phyloP scores from a whole-genome alignment of 1,284 basidiomycete species.

The Ustilago shanxiensis region DNA sequence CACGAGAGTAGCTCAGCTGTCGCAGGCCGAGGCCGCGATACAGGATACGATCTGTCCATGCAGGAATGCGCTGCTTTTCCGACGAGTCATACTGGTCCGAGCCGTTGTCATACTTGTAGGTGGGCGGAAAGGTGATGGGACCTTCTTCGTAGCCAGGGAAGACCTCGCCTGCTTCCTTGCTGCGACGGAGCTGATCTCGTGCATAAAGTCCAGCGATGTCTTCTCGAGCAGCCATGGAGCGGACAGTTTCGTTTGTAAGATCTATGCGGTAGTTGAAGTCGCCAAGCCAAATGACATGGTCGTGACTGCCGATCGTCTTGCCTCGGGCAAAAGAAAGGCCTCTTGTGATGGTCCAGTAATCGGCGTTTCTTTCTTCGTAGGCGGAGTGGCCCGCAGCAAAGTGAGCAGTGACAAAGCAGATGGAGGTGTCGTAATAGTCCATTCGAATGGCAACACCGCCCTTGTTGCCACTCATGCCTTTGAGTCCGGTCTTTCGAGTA shows the following conservation, averaged over 20 bases:
- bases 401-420: conserved; percentile 96
- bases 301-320: conserved; percentile 87
- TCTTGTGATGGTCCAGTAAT: conserved; percentile 87
- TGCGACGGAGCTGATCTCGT: conserved; percentile 75
- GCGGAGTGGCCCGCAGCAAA: conserved; percentile 93
- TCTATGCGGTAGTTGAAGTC: conserved; percentile 95
- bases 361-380: conserved; percentile 88
- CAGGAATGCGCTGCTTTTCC: conserved; percentile 95
- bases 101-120: conserved; percentile 83
- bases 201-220: conserved; percentile 81
- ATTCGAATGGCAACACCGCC: conserved; percentile 89
- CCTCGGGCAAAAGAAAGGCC: conserved; percentile 89
- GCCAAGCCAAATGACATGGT: conserved; percentile 90
- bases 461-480: conserved; percentile 96
- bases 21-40: conserved; percentile 73
- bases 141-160: conserved; percentile 91
- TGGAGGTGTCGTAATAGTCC: conserved; percentile 87
- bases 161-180: conserved; percentile 70
- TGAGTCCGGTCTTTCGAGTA: conserved; percentile 94
- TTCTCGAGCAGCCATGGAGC: conserved; percentile 72
- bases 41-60: conserved; percentile 84
- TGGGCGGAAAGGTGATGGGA: conserved; percentile 86
- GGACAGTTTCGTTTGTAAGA: conserved; percentile 83
- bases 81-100: conserved; percentile 91
- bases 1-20: conserved; percentile 73